phyloP scores from a whole-genome alignment of 179 eudicot genomes.

The Beta corolliflora region DNA sequence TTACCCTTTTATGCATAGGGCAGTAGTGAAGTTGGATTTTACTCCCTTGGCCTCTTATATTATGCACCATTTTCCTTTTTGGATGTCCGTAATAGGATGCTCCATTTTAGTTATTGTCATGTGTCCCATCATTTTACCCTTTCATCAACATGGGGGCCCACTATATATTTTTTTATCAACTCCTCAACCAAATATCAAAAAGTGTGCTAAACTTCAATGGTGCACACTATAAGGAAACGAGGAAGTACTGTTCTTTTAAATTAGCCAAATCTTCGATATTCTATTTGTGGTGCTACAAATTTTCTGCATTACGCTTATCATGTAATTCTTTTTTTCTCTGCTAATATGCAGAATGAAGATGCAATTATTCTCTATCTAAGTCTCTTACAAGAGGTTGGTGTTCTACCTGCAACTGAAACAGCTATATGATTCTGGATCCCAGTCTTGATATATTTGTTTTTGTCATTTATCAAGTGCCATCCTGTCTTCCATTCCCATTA shows the following conservation, averaged over 20 bases:
- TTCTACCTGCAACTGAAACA: conserved; percentile 18
- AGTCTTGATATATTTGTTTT: neutral
- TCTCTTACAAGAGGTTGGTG: conserved; percentile 85
- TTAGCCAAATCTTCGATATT: neutral
- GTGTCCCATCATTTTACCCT: too few relatives aligned
- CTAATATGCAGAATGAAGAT: conserved; percentile 84
- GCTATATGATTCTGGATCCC: conserved; percentile 9
- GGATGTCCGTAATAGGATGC: too few relatives aligned
- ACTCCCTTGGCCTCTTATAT: too few relatives aligned
- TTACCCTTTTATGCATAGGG: neutral
- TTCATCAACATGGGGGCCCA: too few relatives aligned
- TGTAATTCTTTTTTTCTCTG: conserved; percentile 12
- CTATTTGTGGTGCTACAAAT: neutral
- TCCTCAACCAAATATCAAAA: too few relatives aligned
- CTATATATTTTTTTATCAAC: too few relatives aligned
- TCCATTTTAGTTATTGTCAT: too few relatives aligned
- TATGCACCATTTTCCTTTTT: too few relatives aligned
- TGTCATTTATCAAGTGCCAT: neutral
- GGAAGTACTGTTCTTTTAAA: neutral
- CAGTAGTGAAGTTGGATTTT: neutral
- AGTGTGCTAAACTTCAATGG: too few relatives aligned
- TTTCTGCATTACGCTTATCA: neutral
- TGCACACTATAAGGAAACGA: too few relatives aligned
- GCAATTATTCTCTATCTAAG: conserved; percentile 85
- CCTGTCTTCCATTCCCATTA: neutral